Evolutionary conservation across 257 asterid species (phyloP), one percentile per base, ranked within the genome.

Genomic region (Ilex aquifolium): DNA sequence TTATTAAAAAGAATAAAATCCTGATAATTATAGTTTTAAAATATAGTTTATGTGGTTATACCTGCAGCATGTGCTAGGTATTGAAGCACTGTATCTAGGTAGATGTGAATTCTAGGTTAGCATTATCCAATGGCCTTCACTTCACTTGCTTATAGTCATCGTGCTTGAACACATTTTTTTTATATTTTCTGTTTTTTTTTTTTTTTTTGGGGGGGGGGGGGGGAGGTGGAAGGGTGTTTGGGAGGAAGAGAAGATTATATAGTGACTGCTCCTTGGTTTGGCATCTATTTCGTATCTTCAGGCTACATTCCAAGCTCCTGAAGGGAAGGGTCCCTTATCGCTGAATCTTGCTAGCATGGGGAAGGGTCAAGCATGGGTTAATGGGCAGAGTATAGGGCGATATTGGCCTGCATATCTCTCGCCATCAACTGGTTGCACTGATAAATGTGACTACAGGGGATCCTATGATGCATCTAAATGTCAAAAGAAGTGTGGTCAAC

Each of bases 341-440:
- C 17, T 88, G 64, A 73, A 88, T 72, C 88, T 88, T 16, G 55
- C 82, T 8, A 83, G 87, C 68, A 85, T 88, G 96, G 95, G 95
- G 44, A 88, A 88, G 60, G 95, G 96, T 21, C 77, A 83, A 65
- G 89, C 85, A 32, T 88, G 96, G 95, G 82, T 88, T 15, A 88
- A 88, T 31, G 91, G 96, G 5, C 69, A 76, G 63, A 59, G 80
- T 68, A 64, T 85, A 42, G 96, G 96, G 56, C 72, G 95, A 60
- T 88, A 88, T 64, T 88, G 95, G 96, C 76, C 95, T 62, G 74
- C 85, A 14, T 85, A 83, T 77, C 89, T 63, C 65, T 88, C 96
- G 17, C 84, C 85, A 62, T 71, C 95, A 68, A 70, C 74, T 57
- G 95, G 96, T 44, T 88, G 96, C 79, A 76, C 84, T 7, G 73